Percentiles rank a stretch among this genome's conserved stretches.
Conservation (phyloP, 2,329 filamentous ascomycete species). For the Colletotrichum tofieldiae region DNA sequence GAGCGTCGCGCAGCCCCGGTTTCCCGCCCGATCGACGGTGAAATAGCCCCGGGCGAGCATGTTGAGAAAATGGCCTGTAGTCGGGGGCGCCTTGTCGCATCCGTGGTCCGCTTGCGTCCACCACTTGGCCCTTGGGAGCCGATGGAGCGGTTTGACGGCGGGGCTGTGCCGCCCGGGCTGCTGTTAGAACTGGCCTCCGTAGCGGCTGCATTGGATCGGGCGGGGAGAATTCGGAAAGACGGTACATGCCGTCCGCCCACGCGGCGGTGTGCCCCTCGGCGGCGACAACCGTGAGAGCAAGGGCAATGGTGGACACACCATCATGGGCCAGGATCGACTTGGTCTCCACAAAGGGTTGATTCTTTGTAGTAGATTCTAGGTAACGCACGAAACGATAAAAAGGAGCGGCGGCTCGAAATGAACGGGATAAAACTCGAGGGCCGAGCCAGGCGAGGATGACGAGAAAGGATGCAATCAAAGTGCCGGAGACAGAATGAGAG, state of each 20-base stretch:
- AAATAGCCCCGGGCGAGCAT: conserved; percentile 65
- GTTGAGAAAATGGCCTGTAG: conserved; percentile 50
- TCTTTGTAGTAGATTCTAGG: not conserved
- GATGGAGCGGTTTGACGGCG: too few relatives aligned
- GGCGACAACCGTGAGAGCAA: not conserved
- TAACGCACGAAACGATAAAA: not conserved
- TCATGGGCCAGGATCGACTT: not conserved
- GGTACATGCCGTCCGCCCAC: too few relatives aligned
- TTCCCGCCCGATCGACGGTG: conserved; percentile 65
- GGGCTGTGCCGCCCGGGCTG: too few relatives aligned
- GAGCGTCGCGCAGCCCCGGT: conserved; percentile 64
- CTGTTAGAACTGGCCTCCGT: too few relatives aligned
- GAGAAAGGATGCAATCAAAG: not conserved
- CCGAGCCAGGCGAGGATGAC: not conserved
- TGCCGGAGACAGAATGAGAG: too few relatives aligned
- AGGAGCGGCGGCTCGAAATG: not conserved
- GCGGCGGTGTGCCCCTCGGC: too few relatives aligned
- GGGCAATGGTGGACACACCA: not conserved
- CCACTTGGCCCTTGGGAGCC: too few relatives aligned
- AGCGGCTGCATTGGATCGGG: too few relatives aligned
- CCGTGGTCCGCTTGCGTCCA: too few relatives aligned
- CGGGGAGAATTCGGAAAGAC: too few relatives aligned
- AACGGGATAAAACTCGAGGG: not conserved
- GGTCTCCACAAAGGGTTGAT: not conserved
- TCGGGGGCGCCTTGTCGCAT: not conserved